Percentiles rank a stretch among this genome's conserved stretches.
These are phyloP conservation scores for Mucor indicus DNA, from an alignment of 371 early-diverging fungal species.

Conservation along the genomic window DNA sequence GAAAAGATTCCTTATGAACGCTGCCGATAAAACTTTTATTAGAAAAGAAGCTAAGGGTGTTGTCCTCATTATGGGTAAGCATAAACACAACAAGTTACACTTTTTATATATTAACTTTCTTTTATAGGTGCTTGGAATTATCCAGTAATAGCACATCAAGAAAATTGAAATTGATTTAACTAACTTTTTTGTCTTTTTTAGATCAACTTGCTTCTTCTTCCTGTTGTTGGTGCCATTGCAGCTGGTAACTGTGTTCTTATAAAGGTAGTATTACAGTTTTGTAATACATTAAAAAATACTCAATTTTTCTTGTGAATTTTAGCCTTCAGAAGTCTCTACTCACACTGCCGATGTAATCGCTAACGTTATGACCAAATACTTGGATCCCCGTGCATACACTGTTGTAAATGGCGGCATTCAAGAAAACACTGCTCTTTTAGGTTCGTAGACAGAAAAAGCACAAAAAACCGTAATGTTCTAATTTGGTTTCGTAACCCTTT, in stretches of 20 bases:
- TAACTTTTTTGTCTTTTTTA: constrained; percentile 4
- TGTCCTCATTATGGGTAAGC: constrained; percentile 64
- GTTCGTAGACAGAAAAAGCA: constrained; percentile 8
- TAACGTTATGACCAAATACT: constrained; percentile 64
- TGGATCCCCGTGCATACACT: constrained; percentile 65
- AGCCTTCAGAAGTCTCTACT: constrained; percentile 83
- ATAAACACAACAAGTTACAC: background rate
- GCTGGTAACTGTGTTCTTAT: constrained; percentile 86
- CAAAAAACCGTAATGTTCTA: background rate
- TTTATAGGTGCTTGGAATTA: constrained; percentile 85
- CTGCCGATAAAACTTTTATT: constrained; percentile 42
- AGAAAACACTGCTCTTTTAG: constrained; percentile 72
- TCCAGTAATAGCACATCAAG: constrained; percentile 50
- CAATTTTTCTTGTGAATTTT: background rate
- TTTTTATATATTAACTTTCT: background rate
- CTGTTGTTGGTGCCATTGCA: constrained; percentile 86
- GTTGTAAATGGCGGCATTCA: constrained; percentile 77
- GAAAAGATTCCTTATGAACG: constrained; percentile 34
- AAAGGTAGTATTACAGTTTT: constrained; percentile 47
- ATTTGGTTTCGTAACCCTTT: background rate
- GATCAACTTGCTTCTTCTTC: constrained; percentile 63
- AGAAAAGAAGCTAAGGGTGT: constrained; percentile 76
- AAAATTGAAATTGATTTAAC: background rate
- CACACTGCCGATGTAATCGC: constrained; percentile 65
- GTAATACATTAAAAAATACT: background rate